phyloP scores from a whole-genome alignment of 1,284 basidiomycete genomes.

The Boletellus deceptivus region DNA sequence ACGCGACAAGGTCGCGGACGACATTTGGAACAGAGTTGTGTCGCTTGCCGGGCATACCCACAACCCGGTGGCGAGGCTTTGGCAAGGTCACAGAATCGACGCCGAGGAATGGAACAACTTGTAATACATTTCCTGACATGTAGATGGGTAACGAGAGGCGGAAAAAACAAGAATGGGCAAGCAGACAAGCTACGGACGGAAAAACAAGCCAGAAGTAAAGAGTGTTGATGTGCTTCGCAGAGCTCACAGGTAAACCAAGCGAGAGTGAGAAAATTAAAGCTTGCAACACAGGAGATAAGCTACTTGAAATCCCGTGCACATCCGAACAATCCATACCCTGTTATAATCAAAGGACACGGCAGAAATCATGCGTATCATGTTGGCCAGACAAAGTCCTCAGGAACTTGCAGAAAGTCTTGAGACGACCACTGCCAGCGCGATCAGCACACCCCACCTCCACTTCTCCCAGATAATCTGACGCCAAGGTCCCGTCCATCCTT shows the following conservation, averaged over 20 bases:
- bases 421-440: constrained; percentile 71
- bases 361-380: constrained; percentile 1
- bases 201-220: constrained; percentile 9
- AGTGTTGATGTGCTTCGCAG: constrained; percentile 7
- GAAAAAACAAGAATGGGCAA: constrained; percentile 10
- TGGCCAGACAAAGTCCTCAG: constrained; percentile 15
- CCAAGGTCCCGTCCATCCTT: constrained; percentile 55
- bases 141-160: constrained; percentile 22
- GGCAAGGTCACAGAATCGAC: constrained; percentile 33
- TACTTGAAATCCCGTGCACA: constrained; percentile 18
- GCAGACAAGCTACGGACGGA: constrained; percentile 5
- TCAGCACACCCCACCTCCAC: constrained; percentile 78
- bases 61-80: constrained; percentile 42
- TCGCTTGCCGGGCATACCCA: constrained; percentile 39
- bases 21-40: constrained; percentile 55
- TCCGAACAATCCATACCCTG: constrained; percentile 18
- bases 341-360: constrained; percentile 23
- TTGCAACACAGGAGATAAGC: constrained; percentile 15
- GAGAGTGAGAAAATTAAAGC: constrained; percentile 11
- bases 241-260: constrained; percentile 10
- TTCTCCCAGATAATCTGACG: constrained; percentile 73
- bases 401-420: constrained; percentile 57
- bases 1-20: constrained; percentile 54
- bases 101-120: constrained; percentile 7
- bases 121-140: constrained; percentile 31